Base-by-base conservation (phyloP, 257 asterid genomes). In the Salvia miltiorrhiza region DNA sequence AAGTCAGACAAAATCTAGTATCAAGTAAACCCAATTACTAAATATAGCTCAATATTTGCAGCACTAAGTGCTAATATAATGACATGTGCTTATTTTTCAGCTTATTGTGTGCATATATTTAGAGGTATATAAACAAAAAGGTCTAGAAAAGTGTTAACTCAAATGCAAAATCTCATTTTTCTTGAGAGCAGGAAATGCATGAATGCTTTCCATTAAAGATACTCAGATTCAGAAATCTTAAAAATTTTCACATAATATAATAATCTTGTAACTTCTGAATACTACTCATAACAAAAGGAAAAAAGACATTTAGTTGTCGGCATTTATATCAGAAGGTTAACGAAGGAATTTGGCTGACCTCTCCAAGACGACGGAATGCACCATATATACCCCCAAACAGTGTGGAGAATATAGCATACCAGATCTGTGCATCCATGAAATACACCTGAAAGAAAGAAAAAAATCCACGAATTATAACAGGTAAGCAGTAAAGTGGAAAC, bases 401-500 rank as follows among this genome's bases (percentile, higher is more conserved):
- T 40, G 99, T 91, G 11, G 99, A 91, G 83, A 90, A 94, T 81
- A 94, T 94, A 73, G 99, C 99, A 82, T 94, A 94, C 99, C 99
- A 94, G 41, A 94, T 94, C 81, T 94, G 99, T 62, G 96, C 40
- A 80, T 94, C 99, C 99, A 94, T 94, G 84, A 94, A 91, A 86
- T 94, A 94, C 56, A 94, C 99, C 99, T 94, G 77, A 57, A 61
- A 70, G 28, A 43, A 49, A 49, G 19, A 17, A 43, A 49, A 49
- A 49, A 17, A 7, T 20, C 30, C 56, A 49, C 56, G 19, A 19
- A 49, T 49, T 49, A 49, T 7, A 47, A 37, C 41, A 37, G 49
- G 65, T 17, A 53, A 47, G 9, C 4, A 19, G 0, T 19, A 19
- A 49, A 19, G 28, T 49, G 55, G 52, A 19, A 8, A 7, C 21